phyloP scores from a whole-genome alignment of 2,329 filamentous ascomycete genomes.

The Cytospora piceicola region DNA sequence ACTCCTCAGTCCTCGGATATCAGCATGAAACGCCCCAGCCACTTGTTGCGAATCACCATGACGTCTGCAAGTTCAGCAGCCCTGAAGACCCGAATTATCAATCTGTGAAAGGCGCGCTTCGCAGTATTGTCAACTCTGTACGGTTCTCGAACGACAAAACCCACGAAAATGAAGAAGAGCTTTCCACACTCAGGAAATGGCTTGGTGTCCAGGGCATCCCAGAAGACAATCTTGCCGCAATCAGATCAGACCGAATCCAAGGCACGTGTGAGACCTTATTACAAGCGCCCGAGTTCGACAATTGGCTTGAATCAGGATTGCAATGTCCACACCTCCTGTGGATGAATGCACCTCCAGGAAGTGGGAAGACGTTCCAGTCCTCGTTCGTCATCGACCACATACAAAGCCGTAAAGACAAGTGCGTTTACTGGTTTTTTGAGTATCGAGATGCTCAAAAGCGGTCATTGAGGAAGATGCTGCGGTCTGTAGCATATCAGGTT shows the following conservation, averaged over 20 bases:
- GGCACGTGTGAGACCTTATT: slow-evolving; percentile 29
- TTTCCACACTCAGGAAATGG: slow-evolving; percentile 10
- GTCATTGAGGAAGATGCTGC: slow-evolving; percentile 27
- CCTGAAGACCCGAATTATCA: slow-evolving; percentile 33
- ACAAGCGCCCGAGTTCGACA: slow-evolving; percentile 16
- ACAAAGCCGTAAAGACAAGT: slow-evolving; percentile 6
- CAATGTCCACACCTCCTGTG: slow-evolving; percentile 20
- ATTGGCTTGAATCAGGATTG: slow-evolving; percentile 14
- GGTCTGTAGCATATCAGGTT: slow-evolving; percentile 29
- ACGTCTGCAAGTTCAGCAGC: slow-evolving; percentile 38
- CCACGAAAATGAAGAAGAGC: slow-evolving; percentile 7
- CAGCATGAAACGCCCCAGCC: slow-evolving; percentile 34
- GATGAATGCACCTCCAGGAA: slow-evolving; percentile 28
- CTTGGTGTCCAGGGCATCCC: slow-evolving; percentile 4
- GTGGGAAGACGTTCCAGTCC: slow-evolving; percentile 29
- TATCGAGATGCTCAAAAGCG: slow-evolving; percentile 27
- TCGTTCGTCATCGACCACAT: slow-evolving; percentile 30
- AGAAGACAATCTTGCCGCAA: slow-evolving; percentile 23
- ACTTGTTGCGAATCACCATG: slow-evolving; percentile 39
- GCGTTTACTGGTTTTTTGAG: slow-evolving; percentile 30
- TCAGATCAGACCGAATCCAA: slow-evolving; percentile 15
- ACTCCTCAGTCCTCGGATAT: slow-evolving; percentile 38
- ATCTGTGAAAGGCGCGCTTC: slow-evolving; percentile 30
- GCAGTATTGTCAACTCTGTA: slow-evolving; percentile 28
- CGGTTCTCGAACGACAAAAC: slow-evolving; percentile 9